Evolutionary conservation across 2,329 filamentous ascomycete species (phyloP).

Genomic region (Fusarium lyarnte): DNA sequence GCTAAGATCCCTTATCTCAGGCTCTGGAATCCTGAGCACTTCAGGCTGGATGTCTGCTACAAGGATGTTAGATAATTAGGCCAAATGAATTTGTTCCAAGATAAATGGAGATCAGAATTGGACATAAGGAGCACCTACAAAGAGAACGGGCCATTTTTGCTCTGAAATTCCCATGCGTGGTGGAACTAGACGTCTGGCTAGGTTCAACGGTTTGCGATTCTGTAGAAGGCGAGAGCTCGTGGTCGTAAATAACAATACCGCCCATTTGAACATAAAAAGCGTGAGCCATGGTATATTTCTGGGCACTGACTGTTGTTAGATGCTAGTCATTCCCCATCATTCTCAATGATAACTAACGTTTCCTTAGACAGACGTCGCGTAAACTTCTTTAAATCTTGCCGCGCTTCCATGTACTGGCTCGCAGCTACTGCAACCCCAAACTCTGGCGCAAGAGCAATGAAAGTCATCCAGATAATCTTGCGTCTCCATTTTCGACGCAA

Average conservation of each 20-base stretch:
- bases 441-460: rapidly evolving
- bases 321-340: rapidly evolving
- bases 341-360: rapidly evolving
- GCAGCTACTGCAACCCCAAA: neutral
- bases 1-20: neutral
- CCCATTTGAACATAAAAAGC: neutral
- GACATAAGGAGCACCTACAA: neutral
- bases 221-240: too few relatives aligned
- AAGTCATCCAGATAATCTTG: rapidly evolving
- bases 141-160: neutral
- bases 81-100: too few relatives aligned
- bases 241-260: neutral
- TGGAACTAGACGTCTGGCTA: neutral
- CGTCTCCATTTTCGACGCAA: rapidly evolving
- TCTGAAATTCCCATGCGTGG: rapidly evolving
- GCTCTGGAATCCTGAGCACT: rapidly evolving
- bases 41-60: rapidly evolving
- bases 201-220: neutral
- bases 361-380: rapidly evolving
- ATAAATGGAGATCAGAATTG: too few relatives aligned
- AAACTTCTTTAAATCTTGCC: rapidly evolving
- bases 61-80: neutral
- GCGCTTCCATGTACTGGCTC: rapidly evolving
- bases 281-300: neutral
- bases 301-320: neutral